A percentile compares a stretch with the other conserved stretches of the same genome.
Evolutionary conservation across 2,329 filamentous ascomycete genomes (phyloP).

Genomic region (Aspergillus aculeatus): DNA sequence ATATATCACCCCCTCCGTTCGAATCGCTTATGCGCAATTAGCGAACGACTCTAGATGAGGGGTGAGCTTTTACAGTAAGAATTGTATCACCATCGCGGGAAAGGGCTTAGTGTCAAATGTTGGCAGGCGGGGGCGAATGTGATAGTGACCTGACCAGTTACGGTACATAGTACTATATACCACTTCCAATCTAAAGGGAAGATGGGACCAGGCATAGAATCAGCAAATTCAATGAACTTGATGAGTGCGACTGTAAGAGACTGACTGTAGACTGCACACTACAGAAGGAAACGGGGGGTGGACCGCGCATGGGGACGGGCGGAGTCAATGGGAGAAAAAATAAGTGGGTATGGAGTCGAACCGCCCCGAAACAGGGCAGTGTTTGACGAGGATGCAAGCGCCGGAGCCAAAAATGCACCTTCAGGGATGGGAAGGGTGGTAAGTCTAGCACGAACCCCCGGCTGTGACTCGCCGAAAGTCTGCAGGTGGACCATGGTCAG

Average conservation of each 20-base stretch:
- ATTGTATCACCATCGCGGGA: neutral
- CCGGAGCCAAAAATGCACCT: constrained; percentile 21
- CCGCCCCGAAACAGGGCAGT: constrained; percentile 22
- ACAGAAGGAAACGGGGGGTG: neutral
- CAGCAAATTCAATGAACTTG: neutral
- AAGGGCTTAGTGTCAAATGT: constrained; percentile 15
- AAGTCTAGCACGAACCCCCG: constrained; percentile 29
- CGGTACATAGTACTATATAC: constrained; percentile 1
- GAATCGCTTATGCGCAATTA: neutral
- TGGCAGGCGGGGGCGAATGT: constrained; percentile 18
- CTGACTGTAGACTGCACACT: neutral
- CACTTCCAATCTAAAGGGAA: neutral
- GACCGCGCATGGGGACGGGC: neutral
- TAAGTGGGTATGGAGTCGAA: constrained; percentile 17
- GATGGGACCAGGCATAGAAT: neutral
- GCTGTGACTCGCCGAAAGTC: constrained; percentile 28
- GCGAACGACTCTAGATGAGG: neutral
- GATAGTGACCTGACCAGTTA: constrained; percentile 5
- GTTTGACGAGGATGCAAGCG: constrained; percentile 25
- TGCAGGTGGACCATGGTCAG: constrained; percentile 27
- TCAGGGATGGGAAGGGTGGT: constrained; percentile 18
- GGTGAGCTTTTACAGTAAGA: neutral
- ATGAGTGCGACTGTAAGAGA: neutral
- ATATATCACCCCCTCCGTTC: too few species aligned
- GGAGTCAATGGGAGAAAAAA: constrained; percentile 6